A percentile compares a stretch with the other conserved stretches of the same genome.
Evolutionary conservation across 2,329 filamentous ascomycete species (phyloP).

Genomic region (Corinectria fuckeliana): DNA sequence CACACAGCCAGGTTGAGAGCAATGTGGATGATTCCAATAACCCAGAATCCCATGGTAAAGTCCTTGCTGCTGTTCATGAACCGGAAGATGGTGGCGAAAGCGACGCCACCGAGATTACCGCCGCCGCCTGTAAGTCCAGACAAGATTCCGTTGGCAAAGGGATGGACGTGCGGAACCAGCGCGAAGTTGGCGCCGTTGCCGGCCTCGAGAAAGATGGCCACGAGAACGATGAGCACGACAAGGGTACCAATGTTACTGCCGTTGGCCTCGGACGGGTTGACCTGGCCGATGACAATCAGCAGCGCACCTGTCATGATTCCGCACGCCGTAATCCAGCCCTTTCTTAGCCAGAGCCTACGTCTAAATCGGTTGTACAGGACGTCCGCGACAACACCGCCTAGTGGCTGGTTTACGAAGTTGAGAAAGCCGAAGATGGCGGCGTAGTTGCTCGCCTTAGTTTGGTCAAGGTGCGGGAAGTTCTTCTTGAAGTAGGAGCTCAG

Average conservation of each 20-base stretch:
- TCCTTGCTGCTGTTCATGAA: conserved; percentile 68
- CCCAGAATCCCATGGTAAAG: conserved; percentile 77
- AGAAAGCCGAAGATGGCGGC: conserved; percentile 78
- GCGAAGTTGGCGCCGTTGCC: conserved; percentile 88
- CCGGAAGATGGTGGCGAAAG: conserved; percentile 84
- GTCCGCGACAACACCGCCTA: conserved; percentile 66
- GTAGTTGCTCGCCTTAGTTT: conserved; percentile 65
- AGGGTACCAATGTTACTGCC: conserved; percentile 57
- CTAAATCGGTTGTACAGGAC: conserved; percentile 51
- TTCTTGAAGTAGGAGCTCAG: conserved; percentile 65
- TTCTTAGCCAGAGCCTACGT: conserved; percentile 45
- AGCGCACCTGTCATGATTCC: conserved; percentile 67
- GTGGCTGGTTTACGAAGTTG: conserved; percentile 71
- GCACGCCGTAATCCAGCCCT: conserved; percentile 57
- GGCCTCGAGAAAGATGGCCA: conserved; percentile 84
- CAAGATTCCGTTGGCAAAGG: conserved; percentile 78
- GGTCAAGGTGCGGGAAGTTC: conserved; percentile 63
- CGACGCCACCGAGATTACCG: conserved; percentile 84
- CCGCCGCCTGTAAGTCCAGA: conserved; percentile 79
- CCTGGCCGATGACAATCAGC: conserved; percentile 66
- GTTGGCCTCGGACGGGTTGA: conserved; percentile 64
- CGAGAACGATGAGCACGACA: conserved; percentile 77
- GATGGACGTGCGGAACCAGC: conserved; percentile 85
- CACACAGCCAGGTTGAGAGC: conserved; percentile 69
- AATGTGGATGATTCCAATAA: conserved; percentile 80